Evolutionary conservation across 2,329 filamentous ascomycete genomes (phyloP).

Genomic region (Orbilia javanica): DNA sequence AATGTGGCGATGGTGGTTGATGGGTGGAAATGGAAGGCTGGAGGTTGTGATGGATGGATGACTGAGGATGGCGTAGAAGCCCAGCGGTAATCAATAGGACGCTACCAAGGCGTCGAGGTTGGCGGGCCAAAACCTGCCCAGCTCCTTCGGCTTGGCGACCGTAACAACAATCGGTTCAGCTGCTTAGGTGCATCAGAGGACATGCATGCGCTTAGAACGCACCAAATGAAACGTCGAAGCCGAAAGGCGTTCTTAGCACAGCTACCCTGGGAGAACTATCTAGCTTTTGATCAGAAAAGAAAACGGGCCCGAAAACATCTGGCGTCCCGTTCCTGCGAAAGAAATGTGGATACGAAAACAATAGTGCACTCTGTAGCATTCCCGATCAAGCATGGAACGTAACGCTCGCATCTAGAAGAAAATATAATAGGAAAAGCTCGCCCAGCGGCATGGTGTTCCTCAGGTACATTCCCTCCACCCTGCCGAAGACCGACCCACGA

Average conservation of each 20-base stretch:
- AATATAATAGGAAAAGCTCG: background rate
- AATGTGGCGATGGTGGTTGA: background rate
- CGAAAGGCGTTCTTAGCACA: background rate
- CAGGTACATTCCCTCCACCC: slow-evolving; percentile 13
- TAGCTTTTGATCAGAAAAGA: background rate
- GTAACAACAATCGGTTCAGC: slow-evolving; percentile 2
- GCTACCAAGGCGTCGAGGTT: slow-evolving; percentile 4
- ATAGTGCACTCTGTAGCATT: no score
- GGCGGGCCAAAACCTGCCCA: slow-evolving; percentile 14
- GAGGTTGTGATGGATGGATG: slow-evolving; percentile 12
- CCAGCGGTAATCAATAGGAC: background rate
- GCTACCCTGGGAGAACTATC: no score
- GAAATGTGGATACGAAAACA: slow-evolving; percentile 5
- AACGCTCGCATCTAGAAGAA: slow-evolving; percentile 9
- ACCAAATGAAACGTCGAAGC: slow-evolving; percentile 10
- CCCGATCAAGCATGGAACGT: background rate
- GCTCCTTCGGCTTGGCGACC: slow-evolving; percentile 29
- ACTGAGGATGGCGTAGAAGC: background rate
- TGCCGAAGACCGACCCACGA: background rate
- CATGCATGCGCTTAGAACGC: background rate
- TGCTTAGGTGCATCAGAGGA: background rate
- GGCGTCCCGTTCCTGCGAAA: background rate
- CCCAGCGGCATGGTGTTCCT: background rate
- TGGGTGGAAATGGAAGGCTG: background rate
- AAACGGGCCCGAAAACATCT: background rate